Evolutionary conservation across 208 protist genomes (phyloP).

Genomic region (Trypanosoma caninum): DNA sequence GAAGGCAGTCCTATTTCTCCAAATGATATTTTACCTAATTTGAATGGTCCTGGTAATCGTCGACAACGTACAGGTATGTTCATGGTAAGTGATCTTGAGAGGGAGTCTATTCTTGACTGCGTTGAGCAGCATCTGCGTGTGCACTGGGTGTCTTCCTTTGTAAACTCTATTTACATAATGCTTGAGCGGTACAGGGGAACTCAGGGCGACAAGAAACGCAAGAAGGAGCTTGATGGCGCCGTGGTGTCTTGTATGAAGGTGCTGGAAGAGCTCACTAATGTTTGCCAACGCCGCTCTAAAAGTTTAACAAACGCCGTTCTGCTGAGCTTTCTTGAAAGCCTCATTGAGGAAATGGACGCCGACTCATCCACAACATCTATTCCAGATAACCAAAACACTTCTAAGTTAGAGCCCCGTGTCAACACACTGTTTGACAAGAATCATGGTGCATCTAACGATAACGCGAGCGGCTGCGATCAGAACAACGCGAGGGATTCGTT

Average conservation of each 20-base stretch:
- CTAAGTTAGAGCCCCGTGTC: not conserved
- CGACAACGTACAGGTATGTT: not conserved
- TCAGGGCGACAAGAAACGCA: constrained; percentile 22
- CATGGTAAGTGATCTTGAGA: constrained; percentile 1
- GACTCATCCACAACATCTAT: constrained; percentile 9
- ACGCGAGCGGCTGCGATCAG: not conserved
- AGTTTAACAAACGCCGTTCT: constrained; percentile 19
- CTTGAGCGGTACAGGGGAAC: constrained; percentile 10
- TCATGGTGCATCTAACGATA: not conserved
- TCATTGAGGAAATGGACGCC: constrained; percentile 19
- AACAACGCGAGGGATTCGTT: not conserved
- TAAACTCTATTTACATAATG: constrained; percentile 10
- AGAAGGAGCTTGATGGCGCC: constrained; percentile 22
- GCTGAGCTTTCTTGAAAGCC: constrained; percentile 10
- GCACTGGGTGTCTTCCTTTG: constrained; percentile 21
- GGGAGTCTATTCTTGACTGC: constrained; percentile 12
- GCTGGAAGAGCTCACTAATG: constrained; percentile 3
- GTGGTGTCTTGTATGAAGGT: constrained; percentile 3
- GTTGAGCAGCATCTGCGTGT: constrained; percentile 23
- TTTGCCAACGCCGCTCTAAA: constrained; percentile 8
- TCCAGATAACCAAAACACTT: not conserved
- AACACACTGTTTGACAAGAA: not conserved
- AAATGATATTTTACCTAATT: too few relatives aligned
- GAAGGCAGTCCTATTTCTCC: not conserved
- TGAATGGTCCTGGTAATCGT: not conserved